Percentiles rank a stretch among this genome's conserved stretches.
Conservation (phyloP, 495 filamentous ascomycete species). For the Saxophila tyrrhenica region DNA sequence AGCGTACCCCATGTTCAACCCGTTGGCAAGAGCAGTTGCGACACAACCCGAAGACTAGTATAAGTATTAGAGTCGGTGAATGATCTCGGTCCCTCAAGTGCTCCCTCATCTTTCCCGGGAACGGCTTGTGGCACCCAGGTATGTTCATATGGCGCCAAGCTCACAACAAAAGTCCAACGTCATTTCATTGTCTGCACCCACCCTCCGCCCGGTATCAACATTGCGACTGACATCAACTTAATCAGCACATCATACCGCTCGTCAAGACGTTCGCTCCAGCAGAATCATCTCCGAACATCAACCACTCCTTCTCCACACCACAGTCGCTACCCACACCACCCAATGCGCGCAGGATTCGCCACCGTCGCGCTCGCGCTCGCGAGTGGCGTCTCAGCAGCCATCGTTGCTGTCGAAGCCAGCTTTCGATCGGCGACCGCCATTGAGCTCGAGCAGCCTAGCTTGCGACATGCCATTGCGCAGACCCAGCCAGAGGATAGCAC, state of each 20-base stretch:
- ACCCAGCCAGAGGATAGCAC: background rate
- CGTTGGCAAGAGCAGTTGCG: too few relatives aligned
- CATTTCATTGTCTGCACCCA: background rate
- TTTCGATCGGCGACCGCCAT: background rate
- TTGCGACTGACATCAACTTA: background rate
- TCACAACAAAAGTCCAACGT: background rate
- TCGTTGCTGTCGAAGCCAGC: background rate
- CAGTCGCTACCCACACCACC: background rate
- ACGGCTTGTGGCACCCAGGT: background rate
- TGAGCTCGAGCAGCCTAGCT: background rate
- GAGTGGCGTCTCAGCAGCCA: background rate
- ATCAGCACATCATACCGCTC: background rate
- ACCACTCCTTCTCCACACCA: background rate
- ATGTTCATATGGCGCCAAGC: slow-evolving; percentile 1
- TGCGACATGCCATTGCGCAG: background rate
- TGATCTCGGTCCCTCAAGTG: too few relatives aligned
- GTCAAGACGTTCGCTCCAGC: background rate
- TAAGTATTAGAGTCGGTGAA: too few relatives aligned
- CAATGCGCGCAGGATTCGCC: background rate
- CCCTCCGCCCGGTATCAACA: background rate
- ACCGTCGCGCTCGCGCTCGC: background rate
- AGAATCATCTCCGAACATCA: background rate
- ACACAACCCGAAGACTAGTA: too few relatives aligned
- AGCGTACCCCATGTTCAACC: too few relatives aligned
- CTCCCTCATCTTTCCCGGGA: background rate